These are phyloP conservation scores for Prunus kanzakura DNA, from an alignment of 306 rosid genomes.

Conservation along the genomic window DNA sequence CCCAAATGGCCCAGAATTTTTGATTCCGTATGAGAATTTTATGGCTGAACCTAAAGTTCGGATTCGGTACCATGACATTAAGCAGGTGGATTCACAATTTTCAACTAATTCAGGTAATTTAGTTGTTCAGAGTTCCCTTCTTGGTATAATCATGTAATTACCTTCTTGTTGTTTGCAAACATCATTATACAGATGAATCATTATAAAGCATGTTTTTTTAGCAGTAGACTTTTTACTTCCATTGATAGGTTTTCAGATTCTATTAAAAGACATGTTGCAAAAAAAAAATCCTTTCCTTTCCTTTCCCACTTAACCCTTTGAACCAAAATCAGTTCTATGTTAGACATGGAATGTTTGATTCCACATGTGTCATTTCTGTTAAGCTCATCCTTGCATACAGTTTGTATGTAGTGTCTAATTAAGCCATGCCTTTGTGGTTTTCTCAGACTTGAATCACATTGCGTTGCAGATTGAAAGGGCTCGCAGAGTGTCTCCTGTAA, in stretches of 20 bases:
- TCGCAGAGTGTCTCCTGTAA: conserved; percentile 70
- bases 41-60: conserved; percentile 63
- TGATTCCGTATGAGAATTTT: conserved; percentile 39
- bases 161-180: not conserved
- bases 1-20: conserved; percentile 57
- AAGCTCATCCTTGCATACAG: not conserved
- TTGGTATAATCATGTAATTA: not conserved
- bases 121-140: conserved; percentile 7
- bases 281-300: not conserved
- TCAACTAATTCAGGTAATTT: conserved; percentile 55
- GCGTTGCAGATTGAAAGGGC: conserved; percentile 65
- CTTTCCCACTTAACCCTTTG: not conserved
- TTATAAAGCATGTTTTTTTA: not conserved
- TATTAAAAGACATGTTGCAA: not conserved
- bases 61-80: conserved; percentile 52
- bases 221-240: not conserved
- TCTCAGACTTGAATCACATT: conserved; percentile 50
- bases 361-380: not conserved
- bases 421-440: conserved; percentile 18
- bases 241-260: not conserved
- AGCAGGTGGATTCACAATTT: conserved; percentile 41
- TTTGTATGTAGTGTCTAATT: not conserved
- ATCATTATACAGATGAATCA: not conserved
- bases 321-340: not conserved
- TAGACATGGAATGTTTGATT: not conserved